phyloP scores from a whole-genome alignment of 768 basidiomycete species.

The Naganishia antarctica region DNA sequence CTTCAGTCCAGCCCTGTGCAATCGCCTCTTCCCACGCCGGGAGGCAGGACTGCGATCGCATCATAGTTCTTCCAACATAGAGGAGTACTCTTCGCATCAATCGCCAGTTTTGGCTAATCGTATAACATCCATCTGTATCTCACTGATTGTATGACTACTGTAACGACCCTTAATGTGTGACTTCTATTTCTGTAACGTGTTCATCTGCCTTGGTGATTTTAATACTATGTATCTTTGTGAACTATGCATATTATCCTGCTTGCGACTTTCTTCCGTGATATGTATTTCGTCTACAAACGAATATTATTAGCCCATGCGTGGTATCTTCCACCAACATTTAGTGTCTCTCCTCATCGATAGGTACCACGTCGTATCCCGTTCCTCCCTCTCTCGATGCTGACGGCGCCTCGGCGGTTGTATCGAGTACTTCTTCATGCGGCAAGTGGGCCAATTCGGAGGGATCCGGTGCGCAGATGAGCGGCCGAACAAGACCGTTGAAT shows the following conservation, averaged over 20 bases:
- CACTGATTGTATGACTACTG: slow-evolving; percentile 5
- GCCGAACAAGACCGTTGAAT: slow-evolving; percentile 78
- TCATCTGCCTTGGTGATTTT: too few species aligned
- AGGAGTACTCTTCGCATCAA: not conserved
- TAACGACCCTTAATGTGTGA: slow-evolving; percentile 19
- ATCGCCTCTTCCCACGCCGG: slow-evolving; percentile 10
- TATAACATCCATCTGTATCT: not conserved
- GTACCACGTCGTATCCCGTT: slow-evolving; percentile 74
- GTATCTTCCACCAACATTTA: not conserved
- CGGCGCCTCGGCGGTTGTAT: slow-evolving; percentile 78
- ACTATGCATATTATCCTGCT: slow-evolving; percentile 2
- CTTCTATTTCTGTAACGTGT: not conserved
- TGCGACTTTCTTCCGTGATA: not conserved
- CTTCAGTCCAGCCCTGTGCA: slow-evolving; percentile 11
- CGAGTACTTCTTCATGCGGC: slow-evolving; percentile 64
- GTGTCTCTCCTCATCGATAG: slow-evolving; percentile 27
- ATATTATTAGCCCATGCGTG: not conserved
- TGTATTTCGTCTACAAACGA: slow-evolving; percentile 2
- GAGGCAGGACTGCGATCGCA: slow-evolving; percentile 12
- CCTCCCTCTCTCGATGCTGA: slow-evolving; percentile 64
- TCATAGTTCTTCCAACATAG: slow-evolving; percentile 2
- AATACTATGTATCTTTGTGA: not conserved
- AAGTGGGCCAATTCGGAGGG: slow-evolving; percentile 51
- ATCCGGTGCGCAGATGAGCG: slow-evolving; percentile 59
- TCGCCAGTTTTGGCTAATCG: not conserved